Evolutionary conservation across 305 asterid genomes (phyloP).

Genomic region (Stenogyne calaminthoides): DNA sequence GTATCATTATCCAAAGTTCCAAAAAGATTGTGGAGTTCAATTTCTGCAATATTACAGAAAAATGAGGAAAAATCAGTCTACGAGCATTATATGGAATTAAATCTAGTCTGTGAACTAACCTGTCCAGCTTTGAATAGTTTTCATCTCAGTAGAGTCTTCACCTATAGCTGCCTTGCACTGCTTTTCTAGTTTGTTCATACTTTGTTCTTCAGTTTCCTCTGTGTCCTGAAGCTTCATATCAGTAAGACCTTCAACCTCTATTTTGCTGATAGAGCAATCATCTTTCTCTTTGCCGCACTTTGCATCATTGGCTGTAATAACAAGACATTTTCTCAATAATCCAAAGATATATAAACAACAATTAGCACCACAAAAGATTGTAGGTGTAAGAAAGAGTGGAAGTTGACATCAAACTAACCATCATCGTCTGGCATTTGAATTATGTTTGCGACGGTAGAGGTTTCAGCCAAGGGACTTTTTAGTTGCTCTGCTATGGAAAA

Average conservation of each 20-base stretch:
- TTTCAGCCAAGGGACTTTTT: slow-evolving; percentile 4
- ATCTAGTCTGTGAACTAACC: slow-evolving; percentile 28
- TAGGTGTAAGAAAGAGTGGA: not conserved
- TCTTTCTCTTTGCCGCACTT: slow-evolving; percentile 22
- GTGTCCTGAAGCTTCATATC: slow-evolving; percentile 27
- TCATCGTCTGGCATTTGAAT: slow-evolving; percentile 18
- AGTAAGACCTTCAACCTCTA: slow-evolving; percentile 24
- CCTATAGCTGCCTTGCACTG: slow-evolving; percentile 9
- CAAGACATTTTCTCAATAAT: slow-evolving; percentile 15
- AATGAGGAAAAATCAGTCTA: slow-evolving; percentile 20
- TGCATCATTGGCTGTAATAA: slow-evolving; percentile 26
- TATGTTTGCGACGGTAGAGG: slow-evolving; percentile 6
- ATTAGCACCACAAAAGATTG: slow-evolving; percentile 19
- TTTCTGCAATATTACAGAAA: slow-evolving; percentile 33
- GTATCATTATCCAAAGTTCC: slow-evolving; percentile 25
- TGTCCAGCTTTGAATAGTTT: slow-evolving; percentile 33
- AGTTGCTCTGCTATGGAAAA: slow-evolving; percentile 29
- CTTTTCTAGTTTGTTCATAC: not conserved
- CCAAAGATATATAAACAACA: slow-evolving; percentile 16
- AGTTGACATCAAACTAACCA: slow-evolving; percentile 36
- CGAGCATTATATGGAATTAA: not conserved
- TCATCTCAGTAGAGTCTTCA: slow-evolving; percentile 25
- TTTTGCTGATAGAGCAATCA: slow-evolving; percentile 25
- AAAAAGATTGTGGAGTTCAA: slow-evolving; percentile 36
- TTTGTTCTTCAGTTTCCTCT: slow-evolving; percentile 27